Conservation (phyloP, 257 asterid genomes). For the Solanum neorickii region DNA sequence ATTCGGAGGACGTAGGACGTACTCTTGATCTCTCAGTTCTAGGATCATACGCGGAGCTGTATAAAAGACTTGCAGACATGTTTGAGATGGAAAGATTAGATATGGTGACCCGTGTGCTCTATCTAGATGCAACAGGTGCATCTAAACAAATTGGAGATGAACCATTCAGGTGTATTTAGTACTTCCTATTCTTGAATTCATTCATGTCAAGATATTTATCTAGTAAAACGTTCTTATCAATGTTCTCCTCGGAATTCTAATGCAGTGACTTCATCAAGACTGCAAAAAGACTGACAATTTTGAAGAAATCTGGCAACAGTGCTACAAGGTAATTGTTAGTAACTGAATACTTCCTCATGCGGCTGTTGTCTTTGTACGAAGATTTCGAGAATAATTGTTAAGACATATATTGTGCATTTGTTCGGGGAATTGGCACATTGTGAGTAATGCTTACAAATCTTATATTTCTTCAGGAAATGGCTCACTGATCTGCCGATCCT, state of each 20-base stretch:
- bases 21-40: slow-evolving; percentile 67
- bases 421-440: neutral
- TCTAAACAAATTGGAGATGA: slow-evolving; percentile 58
- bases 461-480: slow-evolving; percentile 52
- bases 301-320: slow-evolving; percentile 30
- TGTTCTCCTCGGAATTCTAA: neutral
- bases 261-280: slow-evolving; percentile 61
- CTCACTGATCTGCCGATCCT: slow-evolving; percentile 57
- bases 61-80: slow-evolving; percentile 51
- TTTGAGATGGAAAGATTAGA: slow-evolving; percentile 55
- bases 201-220: neutral
- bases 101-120: slow-evolving; percentile 39
- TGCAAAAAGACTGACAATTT: slow-evolving; percentile 67
- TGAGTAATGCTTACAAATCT: neutral
- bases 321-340: slow-evolving; percentile 37
- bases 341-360: neutral
- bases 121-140: slow-evolving; percentile 56
- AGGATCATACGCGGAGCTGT: slow-evolving; percentile 74
- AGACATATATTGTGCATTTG: neutral
- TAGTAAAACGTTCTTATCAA: neutral
- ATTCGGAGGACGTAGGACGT: slow-evolving; percentile 71
- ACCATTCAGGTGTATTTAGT: slow-evolving; percentile 52
- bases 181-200: neutral
- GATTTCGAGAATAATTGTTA: neutral
- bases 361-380: neutral